Evolutionary conservation across 2,329 filamentous ascomycete species (phyloP), one percentile per base, ranked within the genome.

Genomic region (Macrophomina tecta): DNA sequence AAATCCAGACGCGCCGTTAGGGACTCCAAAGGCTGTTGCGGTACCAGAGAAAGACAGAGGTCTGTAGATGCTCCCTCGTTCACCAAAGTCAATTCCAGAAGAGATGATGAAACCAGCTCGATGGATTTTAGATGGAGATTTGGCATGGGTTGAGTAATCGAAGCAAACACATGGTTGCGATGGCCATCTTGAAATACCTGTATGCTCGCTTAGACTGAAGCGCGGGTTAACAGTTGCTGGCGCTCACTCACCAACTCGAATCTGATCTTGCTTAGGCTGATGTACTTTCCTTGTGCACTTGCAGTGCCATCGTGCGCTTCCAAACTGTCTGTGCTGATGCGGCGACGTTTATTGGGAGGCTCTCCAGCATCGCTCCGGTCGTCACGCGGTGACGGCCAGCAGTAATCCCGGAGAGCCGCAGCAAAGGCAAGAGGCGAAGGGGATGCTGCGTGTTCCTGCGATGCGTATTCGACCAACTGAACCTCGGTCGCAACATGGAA

Each of bases 281-380:
- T 12, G 11, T 38, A 18, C 18, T 38, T 18, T n/a, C 6, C 3
- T 12, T 6, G 38, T 9, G 30, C 4, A 23, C 3, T 4, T 16
- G 7, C 30, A 14, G 30, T 14, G 2, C 16, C 58, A 5, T 28
- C 58, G n/a, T n/a, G n/a, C 5, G 30, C 40, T 14, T 34, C 32
- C 8, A 14, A 49, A n/a, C 11, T 7, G 5, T 45, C 42, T 48
- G 56, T 12, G 5, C 12, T 23, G 42, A 62, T 14, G 42, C 58
- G 58, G 30, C 58, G 58, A 48, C 58, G 58, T 32, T 62, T 62
- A 42, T 38, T 62, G 42, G 45, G 58, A 36, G 58, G 58, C 45
- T 49, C 58, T 23, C 32, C 58, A n/a, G 58, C 18, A 4, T 46
- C 42, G 23, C 16, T 8, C 7, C 42, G 58, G n/a, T 62, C 58